These are phyloP conservation scores for Volvox reticuliferus DNA, from an alignment of 139 green algal genomes.

Conservation along the genomic window DNA sequence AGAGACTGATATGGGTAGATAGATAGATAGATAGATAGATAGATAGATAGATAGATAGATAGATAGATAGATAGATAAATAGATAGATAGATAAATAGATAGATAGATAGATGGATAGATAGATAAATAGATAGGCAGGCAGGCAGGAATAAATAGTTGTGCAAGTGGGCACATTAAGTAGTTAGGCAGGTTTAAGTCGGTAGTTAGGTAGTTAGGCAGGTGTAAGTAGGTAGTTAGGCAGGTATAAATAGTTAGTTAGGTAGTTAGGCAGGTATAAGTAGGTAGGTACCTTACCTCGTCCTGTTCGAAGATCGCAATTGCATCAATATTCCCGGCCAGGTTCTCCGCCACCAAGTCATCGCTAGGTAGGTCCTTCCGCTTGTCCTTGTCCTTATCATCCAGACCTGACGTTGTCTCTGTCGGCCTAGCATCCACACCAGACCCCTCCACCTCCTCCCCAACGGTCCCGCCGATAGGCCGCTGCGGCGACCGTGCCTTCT, in stretches of 20 bases:
- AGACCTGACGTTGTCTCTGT: neutral
- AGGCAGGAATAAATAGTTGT: too few relatives aligned
- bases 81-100: too few relatives aligned
- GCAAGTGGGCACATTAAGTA: too few relatives aligned
- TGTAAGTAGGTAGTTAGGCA: neutral
- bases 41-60: too few relatives aligned
- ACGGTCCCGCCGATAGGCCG: neutral
- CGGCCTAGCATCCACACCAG: neutral
- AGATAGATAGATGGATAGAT: too few relatives aligned
- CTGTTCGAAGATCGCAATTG: conserved; percentile 19
- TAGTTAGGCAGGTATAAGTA: neutral
- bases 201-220: neutral
- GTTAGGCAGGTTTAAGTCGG: neutral
- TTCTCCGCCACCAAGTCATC: conserved; percentile 20
- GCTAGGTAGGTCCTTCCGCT: neutral
- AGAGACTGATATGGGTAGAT: neutral
- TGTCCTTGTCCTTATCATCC: neutral
- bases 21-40: too few relatives aligned
- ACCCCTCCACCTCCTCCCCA: neutral
- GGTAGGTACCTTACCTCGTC: neutral
- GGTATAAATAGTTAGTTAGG: too few relatives aligned
- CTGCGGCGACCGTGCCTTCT: neutral
- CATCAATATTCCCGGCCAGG: conserved; percentile 25
- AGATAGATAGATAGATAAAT: too few relatives aligned
- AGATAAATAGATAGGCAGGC: too few relatives aligned